phyloP scores from a whole-genome alignment of 108 stramenopile species.

The Licmophora abbreviata region DNA sequence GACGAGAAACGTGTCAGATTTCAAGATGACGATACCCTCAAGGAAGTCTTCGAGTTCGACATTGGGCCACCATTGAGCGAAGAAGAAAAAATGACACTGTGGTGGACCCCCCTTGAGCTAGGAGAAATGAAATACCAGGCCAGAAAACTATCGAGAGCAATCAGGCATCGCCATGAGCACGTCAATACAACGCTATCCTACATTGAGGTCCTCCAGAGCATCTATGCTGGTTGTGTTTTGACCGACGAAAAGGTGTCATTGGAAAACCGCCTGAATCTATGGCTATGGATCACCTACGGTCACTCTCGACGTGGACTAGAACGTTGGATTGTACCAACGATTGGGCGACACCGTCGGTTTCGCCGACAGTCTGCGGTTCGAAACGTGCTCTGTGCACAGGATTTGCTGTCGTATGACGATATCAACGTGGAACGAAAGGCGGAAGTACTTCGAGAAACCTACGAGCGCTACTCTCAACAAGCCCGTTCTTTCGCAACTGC shows the following conservation, averaged over 20 bases:
- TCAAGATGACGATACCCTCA: background rate
- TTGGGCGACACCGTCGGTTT: background rate
- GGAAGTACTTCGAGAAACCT: background rate
- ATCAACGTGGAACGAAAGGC: background rate
- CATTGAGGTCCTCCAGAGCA: background rate
- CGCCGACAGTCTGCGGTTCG: background rate
- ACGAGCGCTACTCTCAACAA: background rate
- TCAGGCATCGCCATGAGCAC: background rate
- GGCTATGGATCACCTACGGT: background rate
- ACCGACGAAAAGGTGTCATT: background rate
- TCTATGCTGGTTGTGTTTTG: background rate
- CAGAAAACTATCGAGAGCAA: background rate
- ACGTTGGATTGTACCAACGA: background rate
- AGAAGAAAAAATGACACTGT: too few species aligned
- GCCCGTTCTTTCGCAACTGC: background rate
- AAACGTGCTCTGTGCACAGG: background rate
- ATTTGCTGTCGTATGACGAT: background rate
- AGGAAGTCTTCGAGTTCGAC: background rate
- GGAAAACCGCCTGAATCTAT: background rate
- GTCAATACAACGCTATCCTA: background rate
- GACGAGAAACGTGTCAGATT: background rate
- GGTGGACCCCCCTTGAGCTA: too few species aligned
- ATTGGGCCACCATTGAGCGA: background rate
- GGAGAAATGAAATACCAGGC: too few species aligned
- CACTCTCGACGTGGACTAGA: slow-evolving; percentile 1